Evolutionary conservation across 2,329 filamentous ascomycete genomes (phyloP).

Genomic region (Hymenoscyphus scutula): DNA sequence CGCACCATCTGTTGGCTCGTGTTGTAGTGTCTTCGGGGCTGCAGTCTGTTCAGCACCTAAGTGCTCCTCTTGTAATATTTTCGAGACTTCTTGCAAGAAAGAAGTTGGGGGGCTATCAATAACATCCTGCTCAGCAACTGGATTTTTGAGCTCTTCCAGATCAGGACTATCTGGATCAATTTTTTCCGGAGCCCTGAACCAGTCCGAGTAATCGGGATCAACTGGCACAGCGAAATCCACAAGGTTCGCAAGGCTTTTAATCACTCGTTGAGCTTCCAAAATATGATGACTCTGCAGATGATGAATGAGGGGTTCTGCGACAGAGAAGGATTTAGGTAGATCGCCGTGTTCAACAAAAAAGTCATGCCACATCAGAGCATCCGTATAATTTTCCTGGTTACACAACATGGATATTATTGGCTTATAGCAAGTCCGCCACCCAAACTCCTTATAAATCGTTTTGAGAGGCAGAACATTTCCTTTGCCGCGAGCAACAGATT

Average conservation of each 20-base stretch:
- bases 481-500: conserved; percentile 23
- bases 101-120: too few relatives aligned
- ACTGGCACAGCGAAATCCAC: conserved; percentile 29
- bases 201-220: conserved; percentile 8
- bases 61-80: too few relatives aligned
- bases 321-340: conserved; percentile 39
- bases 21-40: too few relatives aligned
- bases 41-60: too few relatives aligned
- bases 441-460: conserved; percentile 41
- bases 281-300: conserved; percentile 38
- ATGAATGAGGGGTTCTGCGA: conserved; percentile 42
- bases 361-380: conserved; percentile 46
- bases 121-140: too few relatives aligned
- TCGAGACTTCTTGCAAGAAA: too few relatives aligned
- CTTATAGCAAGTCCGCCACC: conserved; percentile 43
- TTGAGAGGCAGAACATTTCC: conserved; percentile 39
- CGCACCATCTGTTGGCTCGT: too few relatives aligned
- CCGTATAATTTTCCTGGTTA: conserved; percentile 37
- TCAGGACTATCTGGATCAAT: background rate
- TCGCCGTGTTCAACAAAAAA: conserved; percentile 43
- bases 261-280: conserved; percentile 22
- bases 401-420: conserved; percentile 43
- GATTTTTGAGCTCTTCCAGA: too few relatives aligned
- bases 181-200: conserved; percentile 1
- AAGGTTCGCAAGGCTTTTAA: conserved; percentile 28